Evolutionary conservation across 2,329 filamentous ascomycete genomes (phyloP).

Genomic region (Fusarium acutatum): DNA sequence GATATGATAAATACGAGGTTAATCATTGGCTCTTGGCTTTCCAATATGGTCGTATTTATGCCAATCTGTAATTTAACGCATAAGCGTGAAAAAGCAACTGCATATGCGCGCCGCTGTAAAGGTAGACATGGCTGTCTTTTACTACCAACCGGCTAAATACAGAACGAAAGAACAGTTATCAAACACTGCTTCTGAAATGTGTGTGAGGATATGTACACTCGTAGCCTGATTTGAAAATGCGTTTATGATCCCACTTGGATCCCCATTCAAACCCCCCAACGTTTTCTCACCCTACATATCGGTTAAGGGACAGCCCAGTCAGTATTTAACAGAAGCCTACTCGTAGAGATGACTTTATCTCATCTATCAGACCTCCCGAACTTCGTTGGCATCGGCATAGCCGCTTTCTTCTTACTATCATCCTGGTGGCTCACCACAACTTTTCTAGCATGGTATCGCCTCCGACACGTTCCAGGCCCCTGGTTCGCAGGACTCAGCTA

Average conservation of each 20-base stretch:
- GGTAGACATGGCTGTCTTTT: background rate
- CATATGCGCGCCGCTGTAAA: background rate
- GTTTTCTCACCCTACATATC: no score
- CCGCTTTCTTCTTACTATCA: accelerated
- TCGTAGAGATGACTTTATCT: no score
- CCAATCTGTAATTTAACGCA: background rate
- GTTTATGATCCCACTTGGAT: no score
- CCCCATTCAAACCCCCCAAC: no score
- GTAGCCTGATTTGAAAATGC: accelerated
- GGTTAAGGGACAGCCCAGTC: no score
- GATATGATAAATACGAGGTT: accelerated
- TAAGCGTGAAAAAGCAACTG: background rate
- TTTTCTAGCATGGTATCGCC: background rate
- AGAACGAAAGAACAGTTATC: accelerated
- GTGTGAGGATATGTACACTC: accelerated
- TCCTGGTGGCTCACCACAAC: background rate
- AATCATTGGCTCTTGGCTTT: background rate
- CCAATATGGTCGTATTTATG: background rate
- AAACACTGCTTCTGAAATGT: accelerated
- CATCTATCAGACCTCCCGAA: accelerated
- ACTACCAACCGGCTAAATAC: background rate
- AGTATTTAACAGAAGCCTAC: no score
- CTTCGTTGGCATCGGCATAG: accelerated
- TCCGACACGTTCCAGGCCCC: background rate
- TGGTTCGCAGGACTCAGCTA: background rate